A percentile compares a stretch with the other conserved stretches of the same genome.
These are phyloP conservation scores for Dendrobium chrysotoxum DNA, from an alignment of 106 monocot genomes.

Conservation along the genomic window DNA sequence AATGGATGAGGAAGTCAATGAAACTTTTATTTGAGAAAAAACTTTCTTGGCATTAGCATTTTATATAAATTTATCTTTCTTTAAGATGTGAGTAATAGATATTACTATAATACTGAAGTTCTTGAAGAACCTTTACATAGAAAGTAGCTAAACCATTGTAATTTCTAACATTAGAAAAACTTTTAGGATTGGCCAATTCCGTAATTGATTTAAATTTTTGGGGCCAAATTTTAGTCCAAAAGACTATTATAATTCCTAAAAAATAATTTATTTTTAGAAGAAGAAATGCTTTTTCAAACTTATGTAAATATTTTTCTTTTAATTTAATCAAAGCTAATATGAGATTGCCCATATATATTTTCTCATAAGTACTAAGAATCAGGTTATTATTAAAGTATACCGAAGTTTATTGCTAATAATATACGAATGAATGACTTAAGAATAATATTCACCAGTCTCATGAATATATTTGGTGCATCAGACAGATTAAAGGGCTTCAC, in stretches of 20 bases:
- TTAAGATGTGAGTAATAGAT: not conserved
- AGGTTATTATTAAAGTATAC: too few species aligned
- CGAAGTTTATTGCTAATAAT: too few species aligned
- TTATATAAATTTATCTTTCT: not conserved
- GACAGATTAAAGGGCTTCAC: too few species aligned
- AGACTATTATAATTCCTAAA: too few species aligned
- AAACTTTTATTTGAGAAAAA: not conserved
- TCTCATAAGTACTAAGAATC: too few species aligned
- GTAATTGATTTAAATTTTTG: too few species aligned
- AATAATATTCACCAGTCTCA: too few species aligned
- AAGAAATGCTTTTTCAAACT: not conserved
- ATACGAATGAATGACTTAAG: too few species aligned
- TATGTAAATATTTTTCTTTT: not conserved
- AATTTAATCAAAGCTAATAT: not conserved
- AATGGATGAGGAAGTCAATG: not conserved
- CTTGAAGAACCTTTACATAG: not conserved
- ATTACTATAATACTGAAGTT: not conserved
- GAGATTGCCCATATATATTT: not conserved
- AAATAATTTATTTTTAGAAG: too few species aligned
- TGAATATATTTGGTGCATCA: too few species aligned
- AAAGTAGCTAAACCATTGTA: not conserved
- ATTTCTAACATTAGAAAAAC: not conserved
- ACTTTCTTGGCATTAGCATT: not conserved
- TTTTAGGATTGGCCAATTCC: too few species aligned
- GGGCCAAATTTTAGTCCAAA: too few species aligned